Conservation (phyloP, 352 stramenopile genomes). For the Pythium coloratum region DNA sequence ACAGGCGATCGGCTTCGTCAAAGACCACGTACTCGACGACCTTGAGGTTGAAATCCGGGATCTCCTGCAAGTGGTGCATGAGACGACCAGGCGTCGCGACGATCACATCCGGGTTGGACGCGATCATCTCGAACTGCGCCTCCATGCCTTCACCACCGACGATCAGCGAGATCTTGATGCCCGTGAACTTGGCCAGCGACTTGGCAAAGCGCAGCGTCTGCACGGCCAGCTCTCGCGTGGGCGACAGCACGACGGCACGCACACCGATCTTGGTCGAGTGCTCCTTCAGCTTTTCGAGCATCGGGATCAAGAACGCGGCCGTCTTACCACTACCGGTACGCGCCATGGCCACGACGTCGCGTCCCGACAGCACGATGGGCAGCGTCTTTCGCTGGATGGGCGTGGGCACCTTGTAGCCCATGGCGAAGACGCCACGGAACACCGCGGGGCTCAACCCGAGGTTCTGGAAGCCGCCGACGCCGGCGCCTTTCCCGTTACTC, state of each 20-base stretch:
- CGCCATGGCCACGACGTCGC: constrained; percentile 98
- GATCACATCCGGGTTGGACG: constrained; percentile 92
- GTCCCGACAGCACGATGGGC: constrained; percentile 94
- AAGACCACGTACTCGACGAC: constrained; percentile 94
- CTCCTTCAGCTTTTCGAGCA: constrained; percentile 96
- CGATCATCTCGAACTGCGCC: constrained; percentile 96
- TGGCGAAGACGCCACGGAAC: constrained; percentile 89
- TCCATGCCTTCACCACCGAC: constrained; percentile 98
- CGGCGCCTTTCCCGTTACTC: constrained; percentile 76
- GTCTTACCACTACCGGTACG: constrained; percentile 98
- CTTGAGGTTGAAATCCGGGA: constrained; percentile 93
- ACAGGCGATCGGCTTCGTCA: constrained; percentile 99
- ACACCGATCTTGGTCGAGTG: constrained; percentile 90
- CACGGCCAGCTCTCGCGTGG: constrained; percentile 97
- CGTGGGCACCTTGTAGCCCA: constrained; percentile 97
- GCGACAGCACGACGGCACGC: constrained; percentile 91
- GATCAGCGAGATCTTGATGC: constrained; percentile 91
- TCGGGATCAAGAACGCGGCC: constrained; percentile 96
- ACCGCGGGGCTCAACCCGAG: constrained; percentile 75
- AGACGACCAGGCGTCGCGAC: constrained; percentile 94
- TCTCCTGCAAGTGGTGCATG: constrained; percentile 94
- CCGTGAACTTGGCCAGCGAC: constrained; percentile 91
- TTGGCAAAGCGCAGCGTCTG: constrained; percentile 94
- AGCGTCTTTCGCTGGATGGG: constrained; percentile 99
- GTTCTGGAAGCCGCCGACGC: constrained; percentile 83